phyloP scores from a whole-genome alignment of 2,329 filamentous ascomycete genomes.

The Colletotrichum tropicale region DNA sequence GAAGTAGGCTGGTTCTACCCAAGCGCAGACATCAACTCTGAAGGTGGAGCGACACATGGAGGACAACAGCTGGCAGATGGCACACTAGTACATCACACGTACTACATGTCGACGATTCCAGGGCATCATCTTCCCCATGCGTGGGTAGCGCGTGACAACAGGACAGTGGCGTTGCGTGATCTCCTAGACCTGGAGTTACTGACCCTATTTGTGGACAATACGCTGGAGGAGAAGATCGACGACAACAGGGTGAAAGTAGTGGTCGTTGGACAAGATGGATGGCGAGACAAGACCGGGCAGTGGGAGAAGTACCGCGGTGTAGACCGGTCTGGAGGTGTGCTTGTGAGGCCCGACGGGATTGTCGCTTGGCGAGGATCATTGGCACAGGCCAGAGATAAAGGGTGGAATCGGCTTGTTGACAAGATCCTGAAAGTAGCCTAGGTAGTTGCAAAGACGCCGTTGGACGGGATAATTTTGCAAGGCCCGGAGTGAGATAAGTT shows the following conservation, averaged over 20 bases:
- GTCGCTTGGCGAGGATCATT: background rate
- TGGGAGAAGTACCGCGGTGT: background rate
- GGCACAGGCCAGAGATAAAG: background rate
- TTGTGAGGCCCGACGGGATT: background rate
- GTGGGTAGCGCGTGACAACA: background rate
- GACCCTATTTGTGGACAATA: background rate
- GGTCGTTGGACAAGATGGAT: background rate
- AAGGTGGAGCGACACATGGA: background rate
- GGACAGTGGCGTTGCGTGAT: background rate
- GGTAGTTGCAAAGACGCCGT: fast-evolving
- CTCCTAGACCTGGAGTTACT: background rate
- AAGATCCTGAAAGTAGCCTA: background rate
- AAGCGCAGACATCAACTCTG: background rate
- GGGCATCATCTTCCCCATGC: background rate
- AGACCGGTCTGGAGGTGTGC: background rate
- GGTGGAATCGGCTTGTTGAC: background rate
- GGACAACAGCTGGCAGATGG: background rate
- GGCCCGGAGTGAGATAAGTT: background rate
- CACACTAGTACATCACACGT: background rate
- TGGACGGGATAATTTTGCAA: background rate
- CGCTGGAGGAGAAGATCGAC: background rate
- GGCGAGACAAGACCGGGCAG: background rate
- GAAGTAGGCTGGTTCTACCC: background rate
- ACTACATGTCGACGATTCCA: background rate
- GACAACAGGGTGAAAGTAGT: background rate